These are phyloP conservation scores for Calycina marina DNA, from an alignment of 2,329 filamentous ascomycete species.

Conservation along the genomic window DNA sequence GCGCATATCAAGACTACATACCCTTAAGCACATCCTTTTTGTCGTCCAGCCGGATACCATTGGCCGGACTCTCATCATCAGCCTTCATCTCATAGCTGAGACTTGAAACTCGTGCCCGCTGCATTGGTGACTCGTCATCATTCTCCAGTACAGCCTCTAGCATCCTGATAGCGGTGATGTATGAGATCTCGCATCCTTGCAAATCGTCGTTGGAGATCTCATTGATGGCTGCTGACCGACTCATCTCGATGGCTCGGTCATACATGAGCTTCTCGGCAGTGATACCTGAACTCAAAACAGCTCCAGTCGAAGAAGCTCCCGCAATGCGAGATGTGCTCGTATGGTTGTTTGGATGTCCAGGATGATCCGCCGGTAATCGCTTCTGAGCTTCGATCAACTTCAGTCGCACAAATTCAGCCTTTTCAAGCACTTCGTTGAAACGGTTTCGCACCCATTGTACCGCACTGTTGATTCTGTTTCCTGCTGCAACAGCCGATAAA, in stretches of 20 bases:
- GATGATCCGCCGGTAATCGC: slow-evolving; percentile 69
- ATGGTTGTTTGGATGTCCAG: slow-evolving; percentile 72
- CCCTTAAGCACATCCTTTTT: slow-evolving; percentile 59
- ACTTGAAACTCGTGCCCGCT: slow-evolving; percentile 26
- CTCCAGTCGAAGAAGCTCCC: slow-evolving; percentile 46
- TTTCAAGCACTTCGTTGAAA: slow-evolving; percentile 95
- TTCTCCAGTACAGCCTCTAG: slow-evolving; percentile 85
- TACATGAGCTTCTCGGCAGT: slow-evolving; percentile 98
- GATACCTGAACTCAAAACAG: slow-evolving; percentile 73
- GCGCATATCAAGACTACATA: slow-evolving; percentile 27
- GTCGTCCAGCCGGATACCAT: slow-evolving; percentile 51
- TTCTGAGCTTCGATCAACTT: slow-evolving; percentile 79
- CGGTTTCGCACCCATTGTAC: slow-evolving; percentile 90
- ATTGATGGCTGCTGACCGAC: slow-evolving; percentile 81
- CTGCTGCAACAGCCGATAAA: slow-evolving; percentile 26
- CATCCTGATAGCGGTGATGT: slow-evolving; percentile 86
- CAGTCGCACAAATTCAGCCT: slow-evolving; percentile 83
- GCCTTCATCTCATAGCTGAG: slow-evolving; percentile 25
- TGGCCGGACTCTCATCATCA: slow-evolving; percentile 35
- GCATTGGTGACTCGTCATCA: slow-evolving; percentile 45
- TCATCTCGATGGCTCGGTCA: slow-evolving; percentile 94
- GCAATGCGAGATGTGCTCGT: slow-evolving; percentile 38
- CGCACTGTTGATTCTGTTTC: slow-evolving; percentile 70
- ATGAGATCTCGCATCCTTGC: slow-evolving; percentile 77
- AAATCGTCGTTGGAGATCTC: slow-evolving; percentile 89